Evolutionary conservation across 352 stramenopile species (phyloP).

Genomic region (Phytophthora pluvialis): DNA sequence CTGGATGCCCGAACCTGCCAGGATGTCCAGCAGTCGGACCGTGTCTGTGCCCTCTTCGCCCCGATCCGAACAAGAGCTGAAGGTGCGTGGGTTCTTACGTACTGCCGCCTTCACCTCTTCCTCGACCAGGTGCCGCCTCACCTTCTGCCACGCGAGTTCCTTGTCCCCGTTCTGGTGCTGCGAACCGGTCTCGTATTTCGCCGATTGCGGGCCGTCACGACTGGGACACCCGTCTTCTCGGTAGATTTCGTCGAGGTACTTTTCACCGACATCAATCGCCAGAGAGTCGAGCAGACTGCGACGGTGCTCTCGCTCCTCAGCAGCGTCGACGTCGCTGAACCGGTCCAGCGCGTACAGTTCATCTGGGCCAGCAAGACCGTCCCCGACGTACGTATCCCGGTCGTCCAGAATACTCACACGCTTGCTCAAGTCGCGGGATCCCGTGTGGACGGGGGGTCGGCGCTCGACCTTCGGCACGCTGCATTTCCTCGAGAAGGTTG

Average conservation of each 20-base stretch:
- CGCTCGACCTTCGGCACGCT: no score
- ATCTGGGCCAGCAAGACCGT: not conserved
- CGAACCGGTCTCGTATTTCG: not conserved
- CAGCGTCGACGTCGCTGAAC: not conserved
- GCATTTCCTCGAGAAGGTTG: no score
- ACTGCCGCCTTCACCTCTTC: conserved; percentile 37
- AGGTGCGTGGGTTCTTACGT: conserved; percentile 6
- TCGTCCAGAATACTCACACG: no score
- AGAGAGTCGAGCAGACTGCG: conserved; percentile 10
- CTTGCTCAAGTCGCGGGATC: no score
- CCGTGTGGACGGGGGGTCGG: no score
- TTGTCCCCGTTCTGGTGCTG: conserved; percentile 12
- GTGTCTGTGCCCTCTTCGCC: not conserved
- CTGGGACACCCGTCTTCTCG: conserved; percentile 46
- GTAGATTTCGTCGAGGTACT: conserved; percentile 63
- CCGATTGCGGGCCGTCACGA: conserved; percentile 28
- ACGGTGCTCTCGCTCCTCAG: conserved; percentile 20
- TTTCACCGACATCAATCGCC: no score
- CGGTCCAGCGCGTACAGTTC: no score
- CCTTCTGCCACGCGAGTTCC: conserved; percentile 42
- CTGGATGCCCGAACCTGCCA: not conserved
- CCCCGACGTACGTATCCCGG: not conserved
- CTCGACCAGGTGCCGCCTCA: conserved; percentile 38
- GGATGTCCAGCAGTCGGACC: not conserved
- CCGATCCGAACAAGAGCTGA: not conserved